Base-by-base conservation (phyloP, 2,329 filamentous ascomycete species). In the Ploettnerulaceae sp. region DNA sequence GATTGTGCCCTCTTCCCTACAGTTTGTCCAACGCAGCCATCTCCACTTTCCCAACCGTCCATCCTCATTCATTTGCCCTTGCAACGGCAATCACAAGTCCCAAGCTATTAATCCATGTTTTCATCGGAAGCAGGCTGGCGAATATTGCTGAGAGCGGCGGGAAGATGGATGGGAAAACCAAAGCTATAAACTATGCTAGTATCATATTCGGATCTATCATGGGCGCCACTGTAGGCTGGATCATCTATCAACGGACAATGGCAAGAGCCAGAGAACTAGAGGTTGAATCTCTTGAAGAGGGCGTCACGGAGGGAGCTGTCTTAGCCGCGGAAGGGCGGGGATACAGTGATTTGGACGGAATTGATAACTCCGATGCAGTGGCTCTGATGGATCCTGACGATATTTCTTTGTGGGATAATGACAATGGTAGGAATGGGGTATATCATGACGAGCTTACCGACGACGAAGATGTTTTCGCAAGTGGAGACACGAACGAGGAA, bases 11-110 rank as follows among this genome's bases (percentile, higher is more conserved):
- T 2, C 66, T 98, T 50, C 93, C 93, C 11, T 98, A 95, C 66
- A 93, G 86, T 42, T 72, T 97, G 57, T 90, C 86, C 63, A 98
- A 98, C 64, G 93, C 89, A 40, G 95, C 95, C 51, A 79, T 98
- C 45, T 89, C 89, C 22, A 97, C 93, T 1, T 90, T 98, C 52
- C 90, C 90, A 2, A 95, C 86, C 24, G 87, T 98, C 25, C 77
- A 82, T 18, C 86, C 86, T 31, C 65, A 76, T 50, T 78, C 78
- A 36, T 97, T 94, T 69, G 83, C 82, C 24, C 65, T 89, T 35
- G 91, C 93, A 5, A 97, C 91, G 0, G 83, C 87, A 2, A 70
- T 91, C 12, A 82, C 89, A 41, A 79, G 75, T 11, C 93, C 93
- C 5, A 98, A 97, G 62, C 73, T 98, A 14, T 73, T 97, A 49